A percentile compares a stretch with the other conserved stretches of the same genome.
Evolutionary conservation across 2,329 filamentous ascomycete species (phyloP).

Genomic region (Whalleya microplaca): DNA sequence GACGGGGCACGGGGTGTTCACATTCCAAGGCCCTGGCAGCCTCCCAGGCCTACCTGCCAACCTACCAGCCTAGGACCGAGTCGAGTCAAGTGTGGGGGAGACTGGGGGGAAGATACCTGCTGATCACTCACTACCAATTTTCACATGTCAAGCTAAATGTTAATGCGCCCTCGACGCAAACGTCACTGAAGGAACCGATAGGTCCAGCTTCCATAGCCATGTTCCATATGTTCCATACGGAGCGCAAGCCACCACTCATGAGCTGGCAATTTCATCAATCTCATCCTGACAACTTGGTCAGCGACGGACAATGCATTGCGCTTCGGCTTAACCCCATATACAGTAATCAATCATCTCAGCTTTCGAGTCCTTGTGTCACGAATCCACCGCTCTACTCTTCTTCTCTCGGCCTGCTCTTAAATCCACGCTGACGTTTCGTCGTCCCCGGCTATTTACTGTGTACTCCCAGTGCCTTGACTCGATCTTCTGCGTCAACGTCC

Average conservation of each 20-base stretch:
- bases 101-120: constrained; percentile 16
- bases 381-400: constrained; percentile 10
- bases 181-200: constrained; percentile 26
- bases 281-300: constrained; percentile 20
- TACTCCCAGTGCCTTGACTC: constrained; percentile 2
- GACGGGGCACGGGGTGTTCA: not conserved
- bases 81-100: constrained; percentile 9
- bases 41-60: constrained; percentile 1
- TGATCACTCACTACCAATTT: constrained; percentile 15
- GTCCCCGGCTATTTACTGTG: constrained; percentile 18
- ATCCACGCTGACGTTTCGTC: constrained; percentile 2
- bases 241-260: constrained; percentile 22
- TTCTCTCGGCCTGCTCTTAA: constrained; percentile 9
- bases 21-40: constrained; percentile 8
- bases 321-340: constrained; percentile 10
- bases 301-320: constrained; percentile 12
- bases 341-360: constrained; percentile 12
- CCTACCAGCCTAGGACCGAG: not conserved
- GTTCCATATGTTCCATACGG: no score
- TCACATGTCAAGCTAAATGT: constrained; percentile 21
- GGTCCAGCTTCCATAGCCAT: constrained; percentile 13
- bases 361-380: constrained; percentile 19
- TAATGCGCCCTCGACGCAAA: constrained; percentile 19
- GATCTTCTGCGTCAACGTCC: constrained; percentile 6
- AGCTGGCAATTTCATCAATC: constrained; percentile 16